These are phyloP conservation scores for Typha latifolia DNA, from an alignment of 176 grass and related monocot genomes.

Conservation along the genomic window DNA sequence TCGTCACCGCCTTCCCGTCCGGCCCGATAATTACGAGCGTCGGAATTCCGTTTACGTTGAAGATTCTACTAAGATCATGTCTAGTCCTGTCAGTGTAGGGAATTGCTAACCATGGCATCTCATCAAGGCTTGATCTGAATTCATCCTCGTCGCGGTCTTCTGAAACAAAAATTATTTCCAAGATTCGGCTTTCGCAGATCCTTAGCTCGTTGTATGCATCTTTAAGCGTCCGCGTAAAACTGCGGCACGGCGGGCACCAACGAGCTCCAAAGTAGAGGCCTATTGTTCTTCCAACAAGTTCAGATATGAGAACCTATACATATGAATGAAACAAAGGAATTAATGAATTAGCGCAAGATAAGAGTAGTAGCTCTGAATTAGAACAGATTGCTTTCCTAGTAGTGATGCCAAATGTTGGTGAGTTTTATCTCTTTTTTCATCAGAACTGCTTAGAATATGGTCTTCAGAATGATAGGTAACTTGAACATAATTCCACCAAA, in stretches of 20 bases:
- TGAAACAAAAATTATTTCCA: slow-evolving; percentile 42
- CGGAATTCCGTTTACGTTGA: slow-evolving; percentile 43
- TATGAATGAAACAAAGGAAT: not conserved
- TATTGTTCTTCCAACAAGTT: slow-evolving; percentile 39
- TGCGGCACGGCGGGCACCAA: slow-evolving; percentile 45
- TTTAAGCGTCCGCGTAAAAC: slow-evolving; percentile 30
- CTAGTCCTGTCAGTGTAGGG: slow-evolving; percentile 25
- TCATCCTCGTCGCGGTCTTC: slow-evolving; percentile 35
- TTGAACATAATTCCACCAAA: not conserved
- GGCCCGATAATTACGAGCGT: slow-evolving; percentile 31
- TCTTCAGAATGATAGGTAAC: not conserved
- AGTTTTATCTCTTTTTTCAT: no score
- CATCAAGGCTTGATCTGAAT: slow-evolving; percentile 30
- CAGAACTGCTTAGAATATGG: no score
- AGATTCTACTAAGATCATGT: slow-evolving; percentile 42
- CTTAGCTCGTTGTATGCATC: slow-evolving; percentile 32
- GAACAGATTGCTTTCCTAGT: not conserved
- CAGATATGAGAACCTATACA: slow-evolving; percentile 23
- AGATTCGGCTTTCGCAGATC: slow-evolving; percentile 16
- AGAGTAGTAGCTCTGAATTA: no score
- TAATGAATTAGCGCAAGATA: not conserved
- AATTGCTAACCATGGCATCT: slow-evolving; percentile 39
- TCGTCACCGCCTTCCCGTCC: slow-evolving; percentile 30
- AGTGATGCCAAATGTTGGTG: no score
- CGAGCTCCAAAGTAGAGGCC: slow-evolving; percentile 46